A percentile compares a stretch with the other conserved stretches of the same genome.
phyloP scores from a whole-genome alignment of 768 basidiomycete species.

The Lactarius tabidus region DNA sequence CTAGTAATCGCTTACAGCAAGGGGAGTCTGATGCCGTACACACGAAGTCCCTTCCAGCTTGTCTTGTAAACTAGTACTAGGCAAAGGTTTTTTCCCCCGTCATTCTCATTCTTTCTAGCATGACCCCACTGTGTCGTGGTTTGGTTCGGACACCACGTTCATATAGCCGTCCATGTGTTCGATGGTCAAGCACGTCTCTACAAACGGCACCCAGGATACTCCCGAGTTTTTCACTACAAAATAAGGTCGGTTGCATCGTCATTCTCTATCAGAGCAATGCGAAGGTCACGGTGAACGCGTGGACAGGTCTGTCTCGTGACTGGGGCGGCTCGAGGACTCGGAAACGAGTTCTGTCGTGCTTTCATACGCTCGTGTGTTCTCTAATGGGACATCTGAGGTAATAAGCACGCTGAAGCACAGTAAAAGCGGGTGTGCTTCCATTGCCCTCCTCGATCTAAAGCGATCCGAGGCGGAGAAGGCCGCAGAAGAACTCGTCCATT shows the following conservation, averaged over 20 bases:
- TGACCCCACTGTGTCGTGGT: slow-evolving; percentile 1
- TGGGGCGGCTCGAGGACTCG: slow-evolving; percentile 88
- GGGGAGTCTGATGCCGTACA: background rate
- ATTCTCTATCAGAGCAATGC: background rate
- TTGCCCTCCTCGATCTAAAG: slow-evolving; percentile 82
- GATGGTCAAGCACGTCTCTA: slow-evolving; percentile 19
- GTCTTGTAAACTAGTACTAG: too few species aligned
- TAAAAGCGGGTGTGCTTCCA: slow-evolving; percentile 68
- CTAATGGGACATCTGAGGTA: background rate
- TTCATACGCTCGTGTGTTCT: slow-evolving; percentile 75
- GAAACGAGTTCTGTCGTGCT: slow-evolving; percentile 85
- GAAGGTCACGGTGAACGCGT: background rate
- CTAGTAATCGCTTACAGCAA: background rate
- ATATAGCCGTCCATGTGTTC: too few species aligned
- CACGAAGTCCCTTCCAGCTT: too few species aligned
- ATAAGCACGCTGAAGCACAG: background rate
- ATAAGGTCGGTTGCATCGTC: slow-evolving; percentile 48
- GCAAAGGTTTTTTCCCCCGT: background rate
- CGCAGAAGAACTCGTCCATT: slow-evolving; percentile 60
- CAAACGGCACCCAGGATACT: slow-evolving; percentile 46
- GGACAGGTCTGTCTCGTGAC: slow-evolving; percentile 84
- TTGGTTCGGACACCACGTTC: too few species aligned
- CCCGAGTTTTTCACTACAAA: slow-evolving; percentile 72
- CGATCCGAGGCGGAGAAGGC: slow-evolving; percentile 61
- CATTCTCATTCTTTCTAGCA: background rate